Percentiles rank a stretch among this genome's conserved stretches.
These are phyloP conservation scores for Silybum marianum DNA, from an alignment of 129 eudicot genomes.

Conservation along the genomic window DNA sequence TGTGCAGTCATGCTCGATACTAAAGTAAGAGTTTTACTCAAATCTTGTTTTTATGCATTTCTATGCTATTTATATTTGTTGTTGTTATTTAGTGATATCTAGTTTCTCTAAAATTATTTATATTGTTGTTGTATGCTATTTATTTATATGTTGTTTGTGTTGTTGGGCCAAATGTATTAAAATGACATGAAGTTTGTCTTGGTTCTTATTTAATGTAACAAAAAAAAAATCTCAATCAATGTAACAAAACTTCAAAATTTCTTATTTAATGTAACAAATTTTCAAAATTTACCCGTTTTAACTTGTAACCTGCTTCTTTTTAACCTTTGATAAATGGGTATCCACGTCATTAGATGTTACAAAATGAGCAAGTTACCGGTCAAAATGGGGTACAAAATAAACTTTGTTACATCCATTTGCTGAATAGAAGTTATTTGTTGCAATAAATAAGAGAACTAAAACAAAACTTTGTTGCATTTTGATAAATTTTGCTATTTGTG, in stretches of 20 bases:
- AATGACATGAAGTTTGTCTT: neutral
- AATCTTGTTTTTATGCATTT: conserved; percentile 14
- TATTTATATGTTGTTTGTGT: neutral
- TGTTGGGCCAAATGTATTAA: neutral
- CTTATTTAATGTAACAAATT: too few relatives aligned
- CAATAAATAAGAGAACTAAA: neutral
- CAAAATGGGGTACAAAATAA: too few relatives aligned
- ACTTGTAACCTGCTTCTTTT: neutral
- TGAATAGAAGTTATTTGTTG: too few relatives aligned
- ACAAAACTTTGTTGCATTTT: neutral
- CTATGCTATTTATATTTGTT: neutral
- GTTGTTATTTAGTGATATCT: neutral
- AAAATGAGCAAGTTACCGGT: neutral
- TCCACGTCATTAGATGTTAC: neutral
- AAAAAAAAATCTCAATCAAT: too few relatives aligned
- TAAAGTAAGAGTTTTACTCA: conserved; percentile 44
- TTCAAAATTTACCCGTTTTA: neutral
- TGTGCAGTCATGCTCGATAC: conserved; percentile 88
- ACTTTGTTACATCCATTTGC: neutral
- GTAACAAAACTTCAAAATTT: too few relatives aligned
- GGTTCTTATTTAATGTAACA: too few relatives aligned
- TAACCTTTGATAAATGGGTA: neutral
- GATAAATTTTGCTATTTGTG: neutral
- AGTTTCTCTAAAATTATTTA: neutral
- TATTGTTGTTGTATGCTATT: neutral